Percentiles rank a stretch among this genome's conserved stretches.
Evolutionary conservation across 2,329 filamentous ascomycete genomes (phyloP).

Genomic region (Daldinia sp.): DNA sequence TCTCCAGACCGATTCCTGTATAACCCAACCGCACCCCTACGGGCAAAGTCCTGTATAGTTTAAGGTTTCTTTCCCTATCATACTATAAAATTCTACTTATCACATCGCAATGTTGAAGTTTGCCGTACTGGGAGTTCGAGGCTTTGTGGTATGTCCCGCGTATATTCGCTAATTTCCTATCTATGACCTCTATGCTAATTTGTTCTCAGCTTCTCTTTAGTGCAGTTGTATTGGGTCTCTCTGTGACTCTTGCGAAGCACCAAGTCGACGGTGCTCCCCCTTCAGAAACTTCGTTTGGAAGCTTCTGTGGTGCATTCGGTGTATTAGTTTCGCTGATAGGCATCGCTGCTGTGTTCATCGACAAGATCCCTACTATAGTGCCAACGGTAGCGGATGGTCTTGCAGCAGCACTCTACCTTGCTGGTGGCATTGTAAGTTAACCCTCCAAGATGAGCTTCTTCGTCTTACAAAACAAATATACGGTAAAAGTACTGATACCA

Average conservation of each 20-base stretch:
- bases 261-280: conserved; percentile 47
- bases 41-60: neutral
- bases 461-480: no score
- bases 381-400: conserved; percentile 48
- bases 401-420: conserved; percentile 51
- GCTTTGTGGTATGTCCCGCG: conserved; percentile 45
- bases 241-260: conserved; percentile 51
- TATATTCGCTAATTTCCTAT: neutral
- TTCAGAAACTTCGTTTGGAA: conserved; percentile 51
- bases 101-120: conserved; percentile 43
- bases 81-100: neutral
- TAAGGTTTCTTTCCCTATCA: neutral
- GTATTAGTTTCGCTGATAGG: conserved; percentile 50
- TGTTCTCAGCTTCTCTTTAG: conserved; percentile 49
- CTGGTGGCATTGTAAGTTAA: conserved; percentile 51
- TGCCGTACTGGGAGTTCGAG: conserved; percentile 41
- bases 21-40: neutral
- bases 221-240: conserved; percentile 51
- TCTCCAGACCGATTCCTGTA: neutral
- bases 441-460: neutral
- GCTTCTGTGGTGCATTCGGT: conserved; percentile 52
- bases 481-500: neutral
- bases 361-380: conserved; percentile 48
- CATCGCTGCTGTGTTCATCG: conserved; percentile 47
- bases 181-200: conserved; percentile 13